Conservation (phyloP, 768 basidiomycete species). For the Lactarius hengduanensis region DNA sequence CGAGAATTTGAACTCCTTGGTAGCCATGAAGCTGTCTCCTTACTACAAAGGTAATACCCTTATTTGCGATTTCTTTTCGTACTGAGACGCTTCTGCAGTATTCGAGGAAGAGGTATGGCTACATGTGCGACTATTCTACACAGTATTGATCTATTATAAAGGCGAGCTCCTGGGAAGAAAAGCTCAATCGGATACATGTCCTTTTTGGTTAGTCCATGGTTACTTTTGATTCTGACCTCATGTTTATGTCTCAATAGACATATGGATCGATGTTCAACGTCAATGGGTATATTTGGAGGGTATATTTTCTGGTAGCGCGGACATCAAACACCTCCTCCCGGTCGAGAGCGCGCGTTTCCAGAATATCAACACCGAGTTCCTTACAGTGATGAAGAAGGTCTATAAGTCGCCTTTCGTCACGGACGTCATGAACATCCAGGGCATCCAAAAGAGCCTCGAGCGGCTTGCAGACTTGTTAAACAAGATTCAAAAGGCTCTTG, state of each 20-base stretch:
- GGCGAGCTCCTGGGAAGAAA: constrained; percentile 95
- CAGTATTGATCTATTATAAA: constrained; percentile 32
- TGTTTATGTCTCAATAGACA: constrained; percentile 51
- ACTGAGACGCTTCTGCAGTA: constrained; percentile 44
- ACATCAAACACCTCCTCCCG: constrained; percentile 98
- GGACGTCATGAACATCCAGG: constrained; percentile 94
- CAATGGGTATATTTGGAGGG: constrained; percentile 99
- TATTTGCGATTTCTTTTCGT: constrained; percentile 10
- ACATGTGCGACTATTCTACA: neutral
- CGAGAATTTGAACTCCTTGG: constrained; percentile 93
- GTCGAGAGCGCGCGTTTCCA: constrained; percentile 97
- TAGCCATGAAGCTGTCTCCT: constrained; percentile 96
- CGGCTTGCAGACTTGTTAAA: constrained; percentile 92
- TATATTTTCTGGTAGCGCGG: constrained; percentile 98
- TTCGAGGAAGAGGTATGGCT: constrained; percentile 78
- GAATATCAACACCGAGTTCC: constrained; percentile 97
- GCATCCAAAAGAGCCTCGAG: constrained; percentile 96
- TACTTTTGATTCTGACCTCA: neutral
- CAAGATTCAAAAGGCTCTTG: constrained; percentile 99
- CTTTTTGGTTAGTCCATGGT: constrained; percentile 70
- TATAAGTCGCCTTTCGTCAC: constrained; percentile 98
- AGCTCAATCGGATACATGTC: constrained; percentile 93
- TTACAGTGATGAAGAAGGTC: constrained; percentile 99
- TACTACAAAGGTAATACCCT: constrained; percentile 83
- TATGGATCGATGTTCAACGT: constrained; percentile 99